Evolutionary conservation across 805 yeast species (phyloP).

Genomic region (Yarrowia sp.): DNA sequence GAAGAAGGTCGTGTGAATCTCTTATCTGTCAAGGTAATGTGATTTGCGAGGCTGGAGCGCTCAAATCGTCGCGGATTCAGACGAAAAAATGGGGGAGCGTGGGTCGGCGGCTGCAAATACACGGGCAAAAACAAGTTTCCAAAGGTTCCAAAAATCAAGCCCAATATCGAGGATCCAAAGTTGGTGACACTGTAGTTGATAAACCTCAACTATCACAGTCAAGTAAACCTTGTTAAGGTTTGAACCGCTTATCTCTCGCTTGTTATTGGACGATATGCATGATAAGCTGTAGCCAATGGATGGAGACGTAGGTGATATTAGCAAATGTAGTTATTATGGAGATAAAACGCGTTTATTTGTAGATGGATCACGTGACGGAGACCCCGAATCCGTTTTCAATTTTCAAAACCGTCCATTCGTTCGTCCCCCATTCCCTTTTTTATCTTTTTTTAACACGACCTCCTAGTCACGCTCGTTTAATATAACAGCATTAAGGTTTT

Average conservation of each 20-base stretch:
- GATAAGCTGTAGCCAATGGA: constrained; percentile 27
- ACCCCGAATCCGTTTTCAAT: no score
- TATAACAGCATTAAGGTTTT: not conserved
- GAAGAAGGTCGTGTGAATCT: not conserved
- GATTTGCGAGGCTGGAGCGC: not conserved
- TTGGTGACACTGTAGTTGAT: constrained; percentile 8
- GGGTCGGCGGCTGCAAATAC: not conserved
- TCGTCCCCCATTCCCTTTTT: no score
- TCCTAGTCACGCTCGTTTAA: constrained; percentile 17
- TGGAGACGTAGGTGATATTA: no score
- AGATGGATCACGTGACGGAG: not conserved
- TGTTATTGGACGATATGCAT: constrained; percentile 27
- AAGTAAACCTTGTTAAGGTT: constrained; percentile 5
- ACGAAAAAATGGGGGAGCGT: not conserved
- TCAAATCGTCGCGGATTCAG: not conserved
- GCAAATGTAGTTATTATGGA: no score
- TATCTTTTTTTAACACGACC: not conserved
- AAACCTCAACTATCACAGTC: constrained; percentile 11
- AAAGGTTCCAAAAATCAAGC: not conserved
- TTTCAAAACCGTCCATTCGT: not conserved
- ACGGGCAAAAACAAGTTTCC: not conserved
- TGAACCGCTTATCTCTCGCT: constrained; percentile 3
- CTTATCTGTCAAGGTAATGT: not conserved
- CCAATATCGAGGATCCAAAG: not conserved
- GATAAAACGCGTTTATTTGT: no score